Conservation (phyloP, 2,329 filamentous ascomycete species). For the Mycosphaerella sp. region DNA sequence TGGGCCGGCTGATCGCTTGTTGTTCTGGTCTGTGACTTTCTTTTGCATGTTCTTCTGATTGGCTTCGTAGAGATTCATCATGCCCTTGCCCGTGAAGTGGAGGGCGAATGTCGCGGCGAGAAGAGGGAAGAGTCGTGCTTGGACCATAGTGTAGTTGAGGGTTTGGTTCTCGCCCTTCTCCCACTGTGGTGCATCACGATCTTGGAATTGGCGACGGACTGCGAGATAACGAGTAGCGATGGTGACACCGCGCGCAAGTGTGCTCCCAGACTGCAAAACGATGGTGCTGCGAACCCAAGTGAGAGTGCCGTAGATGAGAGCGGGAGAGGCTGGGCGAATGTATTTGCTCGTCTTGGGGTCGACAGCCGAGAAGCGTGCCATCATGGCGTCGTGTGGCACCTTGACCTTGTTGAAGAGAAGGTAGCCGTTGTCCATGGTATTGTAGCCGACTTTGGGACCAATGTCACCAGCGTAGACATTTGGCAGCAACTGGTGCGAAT, state of each 20-base stretch:
- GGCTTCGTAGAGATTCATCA: slow-evolving; percentile 67
- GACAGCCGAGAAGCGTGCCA: slow-evolving; percentile 63
- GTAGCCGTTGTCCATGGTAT: slow-evolving; percentile 67
- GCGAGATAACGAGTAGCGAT: slow-evolving; percentile 70
- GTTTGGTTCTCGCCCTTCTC: slow-evolving; percentile 64
- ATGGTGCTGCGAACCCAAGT: slow-evolving; percentile 70
- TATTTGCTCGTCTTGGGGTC: slow-evolving; percentile 65
- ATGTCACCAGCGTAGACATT: slow-evolving; percentile 73
- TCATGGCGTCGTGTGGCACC: slow-evolving; percentile 67
- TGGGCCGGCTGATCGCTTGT: slow-evolving; percentile 55
- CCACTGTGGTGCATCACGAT: slow-evolving; percentile 57
- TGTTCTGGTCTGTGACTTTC: slow-evolving; percentile 38
- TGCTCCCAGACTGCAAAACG: slow-evolving; percentile 64
- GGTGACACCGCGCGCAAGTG: slow-evolving; percentile 68
- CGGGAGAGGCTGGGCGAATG: slow-evolving; percentile 58
- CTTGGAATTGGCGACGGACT: slow-evolving; percentile 71
- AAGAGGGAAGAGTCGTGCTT: slow-evolving; percentile 65
- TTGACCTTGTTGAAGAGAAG: slow-evolving; percentile 71
- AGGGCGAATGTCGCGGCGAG: slow-evolving; percentile 70
- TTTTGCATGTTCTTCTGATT: slow-evolving; percentile 61
- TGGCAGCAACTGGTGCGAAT: slow-evolving; percentile 63
- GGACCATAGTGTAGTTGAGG: slow-evolving; percentile 75
- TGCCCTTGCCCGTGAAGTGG: slow-evolving; percentile 69
- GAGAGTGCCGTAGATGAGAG: slow-evolving; percentile 67
- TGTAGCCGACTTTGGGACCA: slow-evolving; percentile 70